Evolutionary conservation across 2,329 filamentous ascomycete genomes (phyloP).

Genomic region (Hawksworthiomyces lignivorus): DNA sequence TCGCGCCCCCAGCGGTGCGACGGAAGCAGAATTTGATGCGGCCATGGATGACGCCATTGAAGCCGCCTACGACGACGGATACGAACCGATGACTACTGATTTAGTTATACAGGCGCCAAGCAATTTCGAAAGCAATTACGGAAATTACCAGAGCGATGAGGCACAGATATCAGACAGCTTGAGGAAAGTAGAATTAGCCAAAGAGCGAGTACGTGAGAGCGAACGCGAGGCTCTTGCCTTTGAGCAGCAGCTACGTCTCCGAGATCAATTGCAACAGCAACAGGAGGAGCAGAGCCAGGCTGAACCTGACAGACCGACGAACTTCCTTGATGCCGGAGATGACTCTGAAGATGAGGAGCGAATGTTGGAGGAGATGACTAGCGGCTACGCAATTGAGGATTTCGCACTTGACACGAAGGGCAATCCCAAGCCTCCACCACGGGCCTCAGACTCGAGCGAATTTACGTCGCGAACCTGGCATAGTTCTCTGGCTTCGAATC

Average conservation of each 20-base stretch:
- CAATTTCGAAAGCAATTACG: slow-evolving; percentile 13
- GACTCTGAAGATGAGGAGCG: slow-evolving; percentile 67
- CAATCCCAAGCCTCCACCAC: slow-evolving; percentile 53
- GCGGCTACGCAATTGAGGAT: slow-evolving; percentile 73
- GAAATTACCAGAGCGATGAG: slow-evolving; percentile 28
- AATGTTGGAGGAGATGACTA: slow-evolving; percentile 80
- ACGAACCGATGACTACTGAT: slow-evolving; percentile 56
- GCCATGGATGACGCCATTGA: slow-evolving; percentile 93
- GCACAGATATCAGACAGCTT: slow-evolving; percentile 48
- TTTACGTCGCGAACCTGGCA: slow-evolving; percentile 74
- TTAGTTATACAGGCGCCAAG: slow-evolving; percentile 29
- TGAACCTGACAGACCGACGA: slow-evolving; percentile 38
- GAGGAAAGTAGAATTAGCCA: slow-evolving; percentile 64
- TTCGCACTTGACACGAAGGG: slow-evolving; percentile 63
- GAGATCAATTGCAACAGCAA: slow-evolving; percentile 29
- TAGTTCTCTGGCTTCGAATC: slow-evolving; percentile 67
- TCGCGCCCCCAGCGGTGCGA: slow-evolving; percentile 59
- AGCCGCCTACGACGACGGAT: slow-evolving; percentile 88
- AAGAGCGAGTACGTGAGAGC: slow-evolving; percentile 65
- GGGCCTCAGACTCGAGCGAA: slow-evolving; percentile 75
- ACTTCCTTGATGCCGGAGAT: slow-evolving; percentile 49
- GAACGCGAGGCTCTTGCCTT: slow-evolving; percentile 61
- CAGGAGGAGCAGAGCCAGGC: not conserved
- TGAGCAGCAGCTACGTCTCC: slow-evolving; percentile 48
- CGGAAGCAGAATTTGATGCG: slow-evolving; percentile 86